Evolutionary conservation across 2,329 filamentous ascomycete genomes (phyloP).

Genomic region (Xylaria sp.): DNA sequence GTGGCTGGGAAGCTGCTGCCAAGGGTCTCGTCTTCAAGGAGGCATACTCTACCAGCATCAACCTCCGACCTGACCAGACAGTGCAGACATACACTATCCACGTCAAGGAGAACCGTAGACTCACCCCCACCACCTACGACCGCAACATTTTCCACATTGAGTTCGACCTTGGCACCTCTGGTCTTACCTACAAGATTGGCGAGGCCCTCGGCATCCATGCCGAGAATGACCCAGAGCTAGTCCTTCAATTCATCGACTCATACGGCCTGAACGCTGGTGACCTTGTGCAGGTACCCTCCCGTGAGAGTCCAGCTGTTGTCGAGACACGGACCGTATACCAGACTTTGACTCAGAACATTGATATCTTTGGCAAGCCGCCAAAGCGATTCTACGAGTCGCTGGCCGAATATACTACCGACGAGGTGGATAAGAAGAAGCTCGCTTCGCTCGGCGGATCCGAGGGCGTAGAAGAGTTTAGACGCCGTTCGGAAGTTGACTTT

Average conservation of each 20-base stretch:
- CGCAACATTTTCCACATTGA: constrained; percentile 99
- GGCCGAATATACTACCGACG: constrained; percentile 82
- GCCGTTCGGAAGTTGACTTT: constrained; percentile 86
- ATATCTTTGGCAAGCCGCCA: constrained; percentile 94
- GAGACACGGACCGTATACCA: constrained; percentile 95
- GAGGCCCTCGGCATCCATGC: constrained; percentile 96
- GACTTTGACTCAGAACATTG: constrained; percentile 86
- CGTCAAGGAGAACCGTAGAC: constrained; percentile 92
- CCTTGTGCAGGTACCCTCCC: constrained; percentile 88
- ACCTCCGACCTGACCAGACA: constrained; percentile 82
- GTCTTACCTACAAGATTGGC: constrained; percentile 94
- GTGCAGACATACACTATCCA: constrained; percentile 86
- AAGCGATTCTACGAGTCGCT: constrained; percentile 98
- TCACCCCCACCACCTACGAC: constrained; percentile 88
- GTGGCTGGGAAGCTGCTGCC: constrained; percentile 82
- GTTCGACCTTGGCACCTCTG: constrained; percentile 91
- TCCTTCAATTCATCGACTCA: constrained; percentile 84
- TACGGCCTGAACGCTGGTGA: constrained; percentile 85
- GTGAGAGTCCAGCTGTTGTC: constrained; percentile 73
- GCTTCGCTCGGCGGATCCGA: constrained; percentile 76
- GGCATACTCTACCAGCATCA: constrained; percentile 76
- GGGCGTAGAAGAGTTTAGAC: constrained; percentile 90
- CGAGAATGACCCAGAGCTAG: constrained; percentile 82
- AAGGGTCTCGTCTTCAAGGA: constrained; percentile 94
- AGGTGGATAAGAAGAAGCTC: constrained; percentile 81